Evolutionary conservation across 345 rosid species (phyloP), one percentile per base, ranked within the genome.

Genomic region (Corchorus capsularis): DNA sequence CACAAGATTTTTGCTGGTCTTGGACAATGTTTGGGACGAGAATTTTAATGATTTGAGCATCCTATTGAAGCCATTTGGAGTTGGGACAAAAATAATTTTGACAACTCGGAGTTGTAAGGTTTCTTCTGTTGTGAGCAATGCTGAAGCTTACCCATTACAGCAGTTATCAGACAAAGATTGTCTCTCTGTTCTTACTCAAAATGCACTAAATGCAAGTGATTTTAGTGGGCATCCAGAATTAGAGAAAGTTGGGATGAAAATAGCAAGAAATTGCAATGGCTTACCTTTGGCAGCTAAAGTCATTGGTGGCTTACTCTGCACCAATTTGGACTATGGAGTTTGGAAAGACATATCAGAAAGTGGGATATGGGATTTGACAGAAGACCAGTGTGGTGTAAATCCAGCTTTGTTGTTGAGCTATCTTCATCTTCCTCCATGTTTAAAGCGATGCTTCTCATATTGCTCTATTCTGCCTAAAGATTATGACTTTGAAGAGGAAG

Each of bases 31-130:
- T 55, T 57, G 83, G 80, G 34, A 66, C 10, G 74, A 75, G 2
- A n/a, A 46, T 53, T 37, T 4, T 15, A 3, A 47, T 14, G 61
- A 55, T 27, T 45, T n/a, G 17, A 7, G 6, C 1, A 15, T 10
- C 43, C 43, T 34, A 43, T 78, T 49, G 11, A 8, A 37, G 61
- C 27, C 77, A 0, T 63, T 74, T 0, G 76, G 80, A 1, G 64
- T 71, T 9, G 86, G 77, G 17, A 81, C 84, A 43, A 78, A 75
- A 68, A 79, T 83, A 52, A 41, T 83, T 16, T 60, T 79, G n/a
- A 75, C 82, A 4, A 72, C 80, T 0, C 72, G 76, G 4, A 35
- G 16, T 15, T 14, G 0, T 4, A 39, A n/a, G 4, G 78, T 60
- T 61, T 62, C 76, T 6, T 47, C 68, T 37, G 71, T 50, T 17